Base-by-base conservation (phyloP, 1,284 basidiomycete genomes). In the Trichosporon sp. region DNA sequence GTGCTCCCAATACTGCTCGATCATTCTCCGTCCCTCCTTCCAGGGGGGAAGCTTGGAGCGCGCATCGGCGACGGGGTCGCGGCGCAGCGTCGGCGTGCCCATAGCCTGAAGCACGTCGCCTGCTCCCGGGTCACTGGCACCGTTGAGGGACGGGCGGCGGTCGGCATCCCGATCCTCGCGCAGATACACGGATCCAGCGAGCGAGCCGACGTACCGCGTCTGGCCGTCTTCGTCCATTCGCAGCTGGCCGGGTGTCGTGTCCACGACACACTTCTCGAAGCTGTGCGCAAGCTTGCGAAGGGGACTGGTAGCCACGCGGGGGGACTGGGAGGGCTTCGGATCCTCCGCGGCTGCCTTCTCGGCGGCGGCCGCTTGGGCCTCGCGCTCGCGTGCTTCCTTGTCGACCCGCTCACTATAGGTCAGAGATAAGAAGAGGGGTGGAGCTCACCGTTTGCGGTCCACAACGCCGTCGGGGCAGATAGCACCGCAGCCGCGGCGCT, bases 1-100 rank as follows among this genome's bases (percentile, higher is more conserved):
- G 68, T 84, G 81, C 67, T 83, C 79, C 80, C 81, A 84, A 67
- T 83, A 84, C 37, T 74, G 78, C 71, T 77, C 75, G 35, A 77
- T 75, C 68, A 83, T 69, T 12, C 61, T 69, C 65, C 74, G 72
- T 1, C 79, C 82, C 69, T 82, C 79, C 32, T 82, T 79, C 78
- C 82, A 84, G 38, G 79, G 76, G 1, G 83, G 83, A 26, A 84
- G 70, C 8, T 68, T 54, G 16, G 61, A 54, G 38, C 70, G 46
- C 46, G 67, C 67, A 43, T 54, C 59, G 2, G 65, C 56, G 2
- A 68, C 21, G 4, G 37, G 37, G 67, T 68, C 54, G 26, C 35
- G 56, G 21, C 37, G 56, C 32, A 40, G 59, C 19, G 32, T 69
- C 65, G 51, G 38, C 16, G 65, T 70, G 46, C n/a, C 54, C 68